These are phyloP conservation scores for Collybia sordida DNA, from an alignment of 768 basidiomycete genomes.

Conservation along the genomic window DNA sequence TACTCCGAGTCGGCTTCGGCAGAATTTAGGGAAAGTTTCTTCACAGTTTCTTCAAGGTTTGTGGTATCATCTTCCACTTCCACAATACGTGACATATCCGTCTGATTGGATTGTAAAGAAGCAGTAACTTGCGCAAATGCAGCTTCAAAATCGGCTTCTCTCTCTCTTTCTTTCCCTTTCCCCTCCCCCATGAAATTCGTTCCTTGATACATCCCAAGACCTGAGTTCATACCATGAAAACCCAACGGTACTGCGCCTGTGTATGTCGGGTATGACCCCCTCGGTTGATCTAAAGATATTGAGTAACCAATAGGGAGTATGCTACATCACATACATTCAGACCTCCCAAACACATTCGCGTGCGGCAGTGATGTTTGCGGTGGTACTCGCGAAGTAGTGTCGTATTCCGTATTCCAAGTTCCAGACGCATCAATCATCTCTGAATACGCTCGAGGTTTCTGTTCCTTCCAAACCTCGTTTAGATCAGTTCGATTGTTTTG, in stretches of 20 bases:
- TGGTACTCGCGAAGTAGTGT: slow-evolving; percentile 22
- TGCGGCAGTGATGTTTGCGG: slow-evolving; percentile 29
- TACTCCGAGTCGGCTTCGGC: slow-evolving; percentile 18
- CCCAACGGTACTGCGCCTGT: slow-evolving; percentile 36
- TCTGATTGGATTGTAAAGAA: slow-evolving; percentile 43
- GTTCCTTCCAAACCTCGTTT: slow-evolving; percentile 57
- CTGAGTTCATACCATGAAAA: slow-evolving; percentile 32
- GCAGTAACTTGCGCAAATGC: slow-evolving; percentile 71
- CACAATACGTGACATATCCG: slow-evolving; percentile 48
- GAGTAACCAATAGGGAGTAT: not conserved
- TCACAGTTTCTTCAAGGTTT: slow-evolving; percentile 37
- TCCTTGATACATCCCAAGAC: slow-evolving; percentile 32
- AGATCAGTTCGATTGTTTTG: slow-evolving; percentile 33
- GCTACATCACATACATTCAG: slow-evolving; percentile 37
- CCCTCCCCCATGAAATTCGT: slow-evolving; percentile 23
- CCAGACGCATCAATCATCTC: not conserved
- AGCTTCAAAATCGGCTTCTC: slow-evolving; percentile 81
- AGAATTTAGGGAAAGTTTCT: slow-evolving; percentile 32
- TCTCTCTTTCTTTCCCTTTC: slow-evolving; percentile 79
- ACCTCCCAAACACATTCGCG: slow-evolving; percentile 28
- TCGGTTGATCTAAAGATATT: slow-evolving; percentile 36
- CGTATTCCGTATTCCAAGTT: slow-evolving; percentile 64
- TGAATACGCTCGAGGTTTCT: slow-evolving; percentile 25
- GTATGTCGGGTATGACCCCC: slow-evolving; percentile 35
- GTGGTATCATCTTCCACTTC: slow-evolving; percentile 48